Conservation (phyloP, 2,329 filamentous ascomycete genomes). For the Sporothrix dimorphospora region DNA sequence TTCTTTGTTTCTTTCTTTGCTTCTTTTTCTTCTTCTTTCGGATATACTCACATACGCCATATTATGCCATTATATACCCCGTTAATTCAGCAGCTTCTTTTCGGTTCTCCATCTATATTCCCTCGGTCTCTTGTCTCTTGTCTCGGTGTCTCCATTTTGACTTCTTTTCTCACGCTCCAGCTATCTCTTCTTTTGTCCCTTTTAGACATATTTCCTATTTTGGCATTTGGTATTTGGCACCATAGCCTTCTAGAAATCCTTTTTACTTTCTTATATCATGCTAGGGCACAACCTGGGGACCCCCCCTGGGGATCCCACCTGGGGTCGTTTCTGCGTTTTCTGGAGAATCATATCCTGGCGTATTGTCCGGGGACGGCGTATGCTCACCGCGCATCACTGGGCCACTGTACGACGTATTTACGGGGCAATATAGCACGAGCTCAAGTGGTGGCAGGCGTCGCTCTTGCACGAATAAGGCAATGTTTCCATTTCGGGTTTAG, state of each 20-base stretch:
- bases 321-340: background rate
- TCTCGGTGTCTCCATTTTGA: background rate
- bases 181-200: background rate
- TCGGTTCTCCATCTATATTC: background rate
- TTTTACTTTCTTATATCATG: background rate
- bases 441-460: background rate
- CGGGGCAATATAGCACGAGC: background rate
- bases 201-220: conserved; percentile 6
- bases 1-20: background rate
- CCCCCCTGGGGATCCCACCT: background rate
- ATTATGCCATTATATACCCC: conserved; percentile 18
- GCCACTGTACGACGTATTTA: background rate
- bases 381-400: background rate
- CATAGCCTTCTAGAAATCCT: background rate
- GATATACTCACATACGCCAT: background rate
- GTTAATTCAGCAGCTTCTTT: conserved; percentile 8
- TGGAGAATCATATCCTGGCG: conserved; percentile 1
- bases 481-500: conserved; percentile 26
- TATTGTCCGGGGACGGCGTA: conserved; percentile 11
- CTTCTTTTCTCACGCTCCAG: background rate
- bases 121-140: background rate
- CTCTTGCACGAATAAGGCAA: conserved; percentile 26
- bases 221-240: background rate
- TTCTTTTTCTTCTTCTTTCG: background rate
- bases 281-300: background rate